Evolutionary conservation across 345 rosid species (phyloP).

Genomic region (Eucalyptus sp.): DNA sequence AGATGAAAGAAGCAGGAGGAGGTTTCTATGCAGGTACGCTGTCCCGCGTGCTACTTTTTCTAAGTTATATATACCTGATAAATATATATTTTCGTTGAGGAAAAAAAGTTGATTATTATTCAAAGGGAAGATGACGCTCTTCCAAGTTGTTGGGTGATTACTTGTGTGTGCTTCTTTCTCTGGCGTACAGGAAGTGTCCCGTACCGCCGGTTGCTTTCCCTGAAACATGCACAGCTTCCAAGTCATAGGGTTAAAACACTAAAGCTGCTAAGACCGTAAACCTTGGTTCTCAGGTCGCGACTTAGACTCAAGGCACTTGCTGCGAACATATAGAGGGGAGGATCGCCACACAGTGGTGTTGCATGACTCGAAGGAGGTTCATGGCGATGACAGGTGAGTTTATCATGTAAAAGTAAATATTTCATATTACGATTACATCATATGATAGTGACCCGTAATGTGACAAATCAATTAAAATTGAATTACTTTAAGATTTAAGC

Average conservation of each 20-base stretch:
- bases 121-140: neutral
- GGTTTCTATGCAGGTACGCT: neutral
- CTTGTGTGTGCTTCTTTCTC: neutral
- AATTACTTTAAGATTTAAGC: neutral
- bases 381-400: neutral
- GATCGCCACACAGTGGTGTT: neutral
- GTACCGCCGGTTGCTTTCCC: neutral
- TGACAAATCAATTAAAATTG: neutral
- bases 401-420: no score
- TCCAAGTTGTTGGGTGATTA: neutral
- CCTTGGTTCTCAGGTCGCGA: neutral
- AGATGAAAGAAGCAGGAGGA: neutral
- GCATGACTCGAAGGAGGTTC: neutral
- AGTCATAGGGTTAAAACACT: neutral
- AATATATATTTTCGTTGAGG: no score
- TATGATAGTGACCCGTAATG: rapidly evolving
- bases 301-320: neutral
- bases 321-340: neutral
- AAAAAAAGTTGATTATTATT: neutral
- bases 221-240: neutral
- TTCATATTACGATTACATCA: neutral
- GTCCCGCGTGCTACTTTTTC: neutral
- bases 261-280: neutral
- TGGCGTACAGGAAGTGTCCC: neutral
- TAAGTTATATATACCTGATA: neutral